A percentile compares a stretch with the other conserved stretches of the same genome.
Conservation (phyloP, 345 rosid species). For the Gossypium mustelinum region DNA sequence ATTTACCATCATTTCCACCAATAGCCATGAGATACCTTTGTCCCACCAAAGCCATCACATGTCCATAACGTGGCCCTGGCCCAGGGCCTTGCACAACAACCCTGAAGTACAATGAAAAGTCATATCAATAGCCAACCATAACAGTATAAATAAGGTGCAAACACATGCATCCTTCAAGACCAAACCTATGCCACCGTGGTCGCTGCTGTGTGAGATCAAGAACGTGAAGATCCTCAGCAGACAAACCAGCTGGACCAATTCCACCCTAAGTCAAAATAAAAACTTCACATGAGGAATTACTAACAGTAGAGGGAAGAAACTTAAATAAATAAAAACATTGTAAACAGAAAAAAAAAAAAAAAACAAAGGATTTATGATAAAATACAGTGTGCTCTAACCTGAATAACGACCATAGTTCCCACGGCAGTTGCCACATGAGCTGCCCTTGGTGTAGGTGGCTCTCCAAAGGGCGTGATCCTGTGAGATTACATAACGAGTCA, state of each 20-base stretch:
- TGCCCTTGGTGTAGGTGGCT: conserved; percentile 98
- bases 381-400: conserved; percentile 39
- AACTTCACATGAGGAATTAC: conserved; percentile 15
- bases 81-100: conserved; percentile 99
- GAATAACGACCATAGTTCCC: conserved; percentile 99
- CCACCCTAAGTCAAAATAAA: conserved; percentile 69
- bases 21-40: conserved; percentile 99
- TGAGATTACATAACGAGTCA: conserved; percentile 9
- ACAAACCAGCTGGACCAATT: conserved; percentile 97
- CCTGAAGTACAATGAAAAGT: conserved; percentile 38
- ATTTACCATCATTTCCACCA: conserved; percentile 97
- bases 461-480: conserved; percentile 88
- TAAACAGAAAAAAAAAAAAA: not conserved
- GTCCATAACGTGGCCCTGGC: conserved; percentile 99
- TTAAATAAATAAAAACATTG: not conserved
- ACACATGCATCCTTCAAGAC: conserved; percentile 10
- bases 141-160: not conserved
- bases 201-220: conserved; percentile 96
- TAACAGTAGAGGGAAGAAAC: conserved; percentile 1
- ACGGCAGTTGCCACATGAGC: conserved; percentile 99
- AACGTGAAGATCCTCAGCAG: conserved; percentile 99
- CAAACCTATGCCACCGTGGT: conserved; percentile 96
- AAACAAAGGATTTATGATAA: not conserved
- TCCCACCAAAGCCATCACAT: conserved; percentile 98
- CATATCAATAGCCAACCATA: conserved; percentile 8